A percentile compares a stretch with the other conserved stretches of the same genome.
Evolutionary conservation across 2,329 filamentous ascomycete species (phyloP).

Genomic region (Xylariaceae sp.): DNA sequence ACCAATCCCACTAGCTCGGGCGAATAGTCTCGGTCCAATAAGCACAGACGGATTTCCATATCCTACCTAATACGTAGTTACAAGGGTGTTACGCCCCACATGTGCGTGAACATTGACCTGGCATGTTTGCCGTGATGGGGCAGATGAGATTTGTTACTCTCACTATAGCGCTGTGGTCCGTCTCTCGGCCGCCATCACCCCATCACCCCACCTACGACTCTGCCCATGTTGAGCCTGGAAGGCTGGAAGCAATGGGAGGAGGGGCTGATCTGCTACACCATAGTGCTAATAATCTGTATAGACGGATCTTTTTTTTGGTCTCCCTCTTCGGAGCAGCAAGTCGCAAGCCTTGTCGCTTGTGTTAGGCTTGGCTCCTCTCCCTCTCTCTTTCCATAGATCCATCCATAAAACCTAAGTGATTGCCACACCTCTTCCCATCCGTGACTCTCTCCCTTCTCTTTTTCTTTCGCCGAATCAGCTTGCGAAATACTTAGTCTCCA

Average conservation of each 20-base stretch:
- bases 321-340: constrained; percentile 26
- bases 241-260: constrained; percentile 31
- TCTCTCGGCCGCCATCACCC: constrained; percentile 39
- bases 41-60: constrained; percentile 11
- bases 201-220: constrained; percentile 34
- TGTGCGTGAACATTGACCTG: constrained; percentile 12
- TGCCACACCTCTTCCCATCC: constrained; percentile 40
- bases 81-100: constrained; percentile 16
- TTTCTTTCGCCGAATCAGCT: constrained; percentile 41
- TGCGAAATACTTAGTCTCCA: constrained; percentile 32
- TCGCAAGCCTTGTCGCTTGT: constrained; percentile 22
- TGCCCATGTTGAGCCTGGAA: constrained; percentile 26
- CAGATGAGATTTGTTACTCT: constrained; percentile 15
- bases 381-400: constrained; percentile 12
- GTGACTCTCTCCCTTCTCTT: constrained; percentile 38
- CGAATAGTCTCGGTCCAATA: constrained; percentile 32
- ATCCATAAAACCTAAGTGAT: constrained; percentile 44
- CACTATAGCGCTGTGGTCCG: constrained; percentile 23
- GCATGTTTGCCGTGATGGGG: constrained; percentile 3
- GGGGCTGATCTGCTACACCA: constrained; percentile 37
- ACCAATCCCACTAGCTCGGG: constrained; percentile 35
- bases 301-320: constrained; percentile 31
- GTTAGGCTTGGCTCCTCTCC: constrained; percentile 33
- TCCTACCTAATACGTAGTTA: not conserved
- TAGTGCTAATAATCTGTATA: constrained; percentile 18